phyloP scores from a whole-genome alignment of 1,139 yeast species.

The Candida neerlandica region DNA sequence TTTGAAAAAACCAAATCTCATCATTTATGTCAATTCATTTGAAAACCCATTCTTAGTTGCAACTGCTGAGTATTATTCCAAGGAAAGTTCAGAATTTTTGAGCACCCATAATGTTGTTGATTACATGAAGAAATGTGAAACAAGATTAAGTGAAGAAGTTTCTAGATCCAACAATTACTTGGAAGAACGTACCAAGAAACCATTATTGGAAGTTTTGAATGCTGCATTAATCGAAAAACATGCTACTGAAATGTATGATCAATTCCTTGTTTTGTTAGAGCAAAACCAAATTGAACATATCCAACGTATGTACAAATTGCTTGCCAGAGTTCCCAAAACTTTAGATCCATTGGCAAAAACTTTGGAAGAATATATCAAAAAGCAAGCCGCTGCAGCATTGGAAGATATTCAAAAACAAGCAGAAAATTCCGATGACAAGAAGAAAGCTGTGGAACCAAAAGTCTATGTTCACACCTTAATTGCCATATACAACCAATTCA shows the following conservation, averaged over 20 bases:
- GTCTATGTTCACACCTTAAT: conserved; percentile 78
- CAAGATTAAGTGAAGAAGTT: conserved; percentile 80
- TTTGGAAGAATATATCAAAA: conserved; percentile 73
- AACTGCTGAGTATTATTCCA: conserved; percentile 71
- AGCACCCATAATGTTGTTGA: conserved; percentile 82
- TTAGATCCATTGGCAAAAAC: conserved; percentile 75
- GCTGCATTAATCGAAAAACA: conserved; percentile 77
- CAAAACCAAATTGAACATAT: conserved; percentile 78
- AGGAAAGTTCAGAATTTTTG: conserved; percentile 70
- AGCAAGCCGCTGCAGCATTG: conserved; percentile 70
- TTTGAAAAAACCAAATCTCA: conserved; percentile 78
- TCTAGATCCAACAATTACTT: conserved; percentile 75
- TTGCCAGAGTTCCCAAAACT: conserved; percentile 74
- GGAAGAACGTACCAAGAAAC: conserved; percentile 84
- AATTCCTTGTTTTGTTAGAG: conserved; percentile 71
- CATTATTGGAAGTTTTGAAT: conserved; percentile 75
- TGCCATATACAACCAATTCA: conserved; percentile 66
- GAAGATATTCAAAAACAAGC: conserved; percentile 58
- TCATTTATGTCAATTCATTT: conserved; percentile 78
- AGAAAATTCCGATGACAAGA: conserved; percentile 32
- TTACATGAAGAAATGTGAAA: conserved; percentile 85
- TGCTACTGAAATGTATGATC: conserved; percentile 74
- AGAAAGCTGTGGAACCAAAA: conserved; percentile 63
- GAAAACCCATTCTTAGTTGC: conserved; percentile 75
- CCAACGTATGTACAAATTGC: conserved; percentile 73